Base-by-base conservation (phyloP, 306 rosid species). In the Sphenostylis stenocarpa region DNA sequence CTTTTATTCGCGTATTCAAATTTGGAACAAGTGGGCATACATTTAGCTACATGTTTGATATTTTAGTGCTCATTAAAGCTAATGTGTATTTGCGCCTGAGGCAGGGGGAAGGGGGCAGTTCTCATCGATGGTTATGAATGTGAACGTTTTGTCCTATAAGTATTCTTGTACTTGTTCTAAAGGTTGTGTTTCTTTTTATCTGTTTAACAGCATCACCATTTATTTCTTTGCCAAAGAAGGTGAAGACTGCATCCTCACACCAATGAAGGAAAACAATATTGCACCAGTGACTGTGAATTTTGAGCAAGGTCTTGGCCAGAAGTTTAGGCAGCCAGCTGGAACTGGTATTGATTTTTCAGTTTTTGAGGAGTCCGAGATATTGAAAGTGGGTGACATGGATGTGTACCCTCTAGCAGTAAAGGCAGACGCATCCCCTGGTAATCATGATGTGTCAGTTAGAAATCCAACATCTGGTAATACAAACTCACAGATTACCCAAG, bases 181-280 rank as follows among this genome's bases (percentile, higher is more conserved):
- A 9, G 17, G 56, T 43, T 41, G 29, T 24, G 38, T 78, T 78
- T 78, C 55, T 48, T 53, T 78, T 64, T 55, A 28, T 77, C 67
- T 80, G 55, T 69, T 73, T 72, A 82, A 90, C 91, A 93, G 98
- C 90, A 82, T 93, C 81, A 87, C 88, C 52, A 34, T 93, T 26
- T 77, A 82, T 53, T 93, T 93, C 91, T 90, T 93, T 67, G 93
- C 91, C 3, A 93, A 90, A 86, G 96, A 90, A 86, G 91, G 87
- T 13, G 91, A 82, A 61, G 89, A 71, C 62, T 86, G 96, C 67
- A 73, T 69, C 77, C 87, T 90, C 63, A 84, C 86, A 52, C 83
- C 94, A 6, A 80, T 3, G 69, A 93, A 85, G 75, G 90, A 78
- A 77, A 72, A 81, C 84, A 48, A 67, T 71, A 67, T 85, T 63